Evolutionary conservation across 2,329 filamentous ascomycete species (phyloP).

Genomic region (Herpotrichia juniperi): DNA sequence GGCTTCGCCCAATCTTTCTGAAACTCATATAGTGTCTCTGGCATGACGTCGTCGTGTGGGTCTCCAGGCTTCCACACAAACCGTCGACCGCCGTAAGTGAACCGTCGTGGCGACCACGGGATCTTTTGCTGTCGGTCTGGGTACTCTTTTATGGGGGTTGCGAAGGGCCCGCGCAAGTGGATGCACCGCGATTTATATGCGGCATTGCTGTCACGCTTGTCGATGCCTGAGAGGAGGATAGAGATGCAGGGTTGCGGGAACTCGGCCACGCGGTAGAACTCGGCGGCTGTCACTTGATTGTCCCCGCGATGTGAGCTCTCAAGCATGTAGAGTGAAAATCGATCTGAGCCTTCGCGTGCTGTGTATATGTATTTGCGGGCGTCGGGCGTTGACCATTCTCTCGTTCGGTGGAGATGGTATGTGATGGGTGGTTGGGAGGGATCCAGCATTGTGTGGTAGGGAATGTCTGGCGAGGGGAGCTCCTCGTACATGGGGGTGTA

Average conservation of each 20-base stretch:
- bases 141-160: slow-evolving; percentile 42
- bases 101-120: slow-evolving; percentile 46
- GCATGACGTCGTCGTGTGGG: slow-evolving; percentile 54
- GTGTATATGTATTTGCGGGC: slow-evolving; percentile 44
- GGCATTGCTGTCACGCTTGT: slow-evolving; percentile 38
- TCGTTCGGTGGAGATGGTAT: slow-evolving; percentile 45
- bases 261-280: slow-evolving; percentile 44
- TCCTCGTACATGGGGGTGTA: slow-evolving; percentile 39
- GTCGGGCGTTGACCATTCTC: slow-evolving; percentile 43
- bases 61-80: slow-evolving; percentile 52
- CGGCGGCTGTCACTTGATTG: slow-evolving; percentile 40
- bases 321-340: slow-evolving; percentile 43
- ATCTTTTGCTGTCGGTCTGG: slow-evolving; percentile 44
- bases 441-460: slow-evolving; percentile 42
- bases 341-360: slow-evolving; percentile 43
- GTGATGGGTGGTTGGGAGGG: slow-evolving; percentile 38
- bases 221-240: slow-evolving; percentile 41
- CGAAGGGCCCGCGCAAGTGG: slow-evolving; percentile 38
- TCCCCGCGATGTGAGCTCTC: slow-evolving; percentile 40
- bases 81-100: slow-evolving; percentile 42
- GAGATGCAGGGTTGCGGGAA: slow-evolving; percentile 40
- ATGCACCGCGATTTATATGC: slow-evolving; percentile 46
- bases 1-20: slow-evolving; percentile 42
- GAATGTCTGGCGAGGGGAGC: slow-evolving; percentile 39
- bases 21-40: slow-evolving; percentile 45